Conservation (phyloP, 169 alveolate species). For the Plasmodium coatneyi region DNA sequence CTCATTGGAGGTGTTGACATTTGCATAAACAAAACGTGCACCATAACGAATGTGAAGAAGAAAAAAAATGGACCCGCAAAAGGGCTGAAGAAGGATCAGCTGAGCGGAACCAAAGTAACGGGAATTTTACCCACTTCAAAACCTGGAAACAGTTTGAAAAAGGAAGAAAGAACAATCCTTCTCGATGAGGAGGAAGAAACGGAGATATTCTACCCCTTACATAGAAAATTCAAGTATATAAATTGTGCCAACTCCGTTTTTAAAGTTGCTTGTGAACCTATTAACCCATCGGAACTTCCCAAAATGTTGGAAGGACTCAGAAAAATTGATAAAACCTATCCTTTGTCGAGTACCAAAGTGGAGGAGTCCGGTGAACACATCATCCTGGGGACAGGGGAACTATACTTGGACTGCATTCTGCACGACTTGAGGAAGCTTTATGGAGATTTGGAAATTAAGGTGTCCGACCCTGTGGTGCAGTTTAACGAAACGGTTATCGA, state of each 20-base stretch:
- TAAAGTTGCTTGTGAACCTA: conserved; percentile 97
- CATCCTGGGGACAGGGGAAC: conserved; percentile 98
- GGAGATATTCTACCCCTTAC: conserved; percentile 90
- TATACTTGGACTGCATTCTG: conserved; percentile 97
- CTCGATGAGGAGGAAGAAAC: conserved; percentile 83
- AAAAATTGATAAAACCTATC: conserved; percentile 94
- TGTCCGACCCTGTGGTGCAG: conserved; percentile 95
- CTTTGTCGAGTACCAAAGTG: conserved; percentile 93
- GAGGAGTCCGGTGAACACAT: conserved; percentile 99
- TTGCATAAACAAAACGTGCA: conserved; percentile 91
- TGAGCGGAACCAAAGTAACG: conserved; percentile 2
- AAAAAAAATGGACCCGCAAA: background rate
- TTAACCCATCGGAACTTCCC: conserved; percentile 98
- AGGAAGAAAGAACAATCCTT: background rate
- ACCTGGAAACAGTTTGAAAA: background rate
- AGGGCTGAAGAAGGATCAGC: background rate
- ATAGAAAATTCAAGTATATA: conserved; percentile 66
- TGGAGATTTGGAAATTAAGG: conserved; percentile 98
- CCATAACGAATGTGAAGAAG: conserved; percentile 84
- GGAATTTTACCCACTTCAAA: conserved; percentile 25
- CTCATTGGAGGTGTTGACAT: conserved; percentile 96
- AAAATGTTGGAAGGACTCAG: conserved; percentile 98
- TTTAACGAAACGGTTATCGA: conserved; percentile 97
- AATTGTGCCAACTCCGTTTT: conserved; percentile 77
- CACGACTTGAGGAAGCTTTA: conserved; percentile 97